Conservation (phyloP, 371 early-diverging fungal genomes). For the Gilbertella persicaria region DNA sequence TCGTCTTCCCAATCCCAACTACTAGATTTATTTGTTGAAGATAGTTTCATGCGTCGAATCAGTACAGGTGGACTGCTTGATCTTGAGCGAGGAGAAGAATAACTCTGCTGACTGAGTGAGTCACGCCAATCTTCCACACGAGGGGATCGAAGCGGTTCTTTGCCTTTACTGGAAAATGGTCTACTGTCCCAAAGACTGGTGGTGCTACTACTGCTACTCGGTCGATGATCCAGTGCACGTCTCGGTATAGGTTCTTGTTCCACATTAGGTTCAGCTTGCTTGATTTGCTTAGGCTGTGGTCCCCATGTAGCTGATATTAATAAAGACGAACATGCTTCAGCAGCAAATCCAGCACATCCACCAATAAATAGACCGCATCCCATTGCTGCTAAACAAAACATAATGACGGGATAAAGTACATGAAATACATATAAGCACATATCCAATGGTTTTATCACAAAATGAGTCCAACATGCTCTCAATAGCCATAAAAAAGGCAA, state of each 20-base stretch:
- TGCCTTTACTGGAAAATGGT: conserved; percentile 1
- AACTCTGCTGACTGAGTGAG: neutral
- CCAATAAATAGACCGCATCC: conserved; percentile 46
- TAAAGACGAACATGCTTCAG: conserved; percentile 38
- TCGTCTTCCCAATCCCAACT: conserved; percentile 28
- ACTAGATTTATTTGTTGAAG: conserved; percentile 5
- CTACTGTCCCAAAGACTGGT: neutral
- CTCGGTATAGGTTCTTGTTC: neutral
- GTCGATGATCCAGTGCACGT: neutral
- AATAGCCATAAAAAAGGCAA: conserved; percentile 11
- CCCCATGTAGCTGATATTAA: conserved; percentile 46
- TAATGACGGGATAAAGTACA: conserved; percentile 27
- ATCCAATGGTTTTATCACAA: conserved; percentile 12
- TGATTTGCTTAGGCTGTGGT: conserved; percentile 3
- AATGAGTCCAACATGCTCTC: conserved; percentile 1
- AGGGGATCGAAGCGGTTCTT: conserved; percentile 11
- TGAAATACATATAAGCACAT: conserved; percentile 6
- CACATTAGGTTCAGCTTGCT: neutral
- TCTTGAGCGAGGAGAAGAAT: neutral
- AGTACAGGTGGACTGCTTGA: conserved; percentile 6
- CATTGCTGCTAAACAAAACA: conserved; percentile 32
- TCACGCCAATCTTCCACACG: conserved; percentile 13
- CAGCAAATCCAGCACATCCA: conserved; percentile 51
- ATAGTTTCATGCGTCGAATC: conserved; percentile 22
- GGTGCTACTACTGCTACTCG: neutral